Conservation (phyloP, 768 basidiomycete species). For the Russula virescens region DNA sequence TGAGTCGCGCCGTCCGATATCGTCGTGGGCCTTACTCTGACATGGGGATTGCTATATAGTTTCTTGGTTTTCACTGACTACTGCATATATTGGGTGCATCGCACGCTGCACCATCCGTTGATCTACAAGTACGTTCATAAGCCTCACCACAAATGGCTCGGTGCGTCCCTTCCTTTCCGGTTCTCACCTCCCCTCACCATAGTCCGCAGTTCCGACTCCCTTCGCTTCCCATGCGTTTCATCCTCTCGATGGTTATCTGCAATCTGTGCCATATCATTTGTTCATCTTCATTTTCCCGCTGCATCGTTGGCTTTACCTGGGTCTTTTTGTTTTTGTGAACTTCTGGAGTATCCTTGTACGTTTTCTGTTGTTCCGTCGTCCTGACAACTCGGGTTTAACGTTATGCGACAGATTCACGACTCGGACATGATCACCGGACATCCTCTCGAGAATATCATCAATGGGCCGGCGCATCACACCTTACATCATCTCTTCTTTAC, state of each 20-base stretch:
- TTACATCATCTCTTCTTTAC: slow-evolving; percentile 96
- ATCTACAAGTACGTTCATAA: slow-evolving; percentile 93
- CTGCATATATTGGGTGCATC: slow-evolving; percentile 95
- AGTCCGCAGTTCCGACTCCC: slow-evolving; percentile 78
- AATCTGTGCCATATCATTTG: slow-evolving; percentile 92
- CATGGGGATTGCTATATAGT: slow-evolving; percentile 33
- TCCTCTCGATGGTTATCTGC: slow-evolving; percentile 88
- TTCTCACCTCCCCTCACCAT: neutral
- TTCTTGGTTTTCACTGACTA: slow-evolving; percentile 90
- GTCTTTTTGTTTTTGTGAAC: slow-evolving; percentile 87
- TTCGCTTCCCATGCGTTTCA: slow-evolving; percentile 99
- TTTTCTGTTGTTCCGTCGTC: slow-evolving; percentile 18
- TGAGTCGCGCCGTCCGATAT: slow-evolving; percentile 34
- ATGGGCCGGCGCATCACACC: slow-evolving; percentile 98
- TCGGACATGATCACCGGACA: slow-evolving; percentile 97
- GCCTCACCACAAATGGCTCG: slow-evolving; percentile 98
- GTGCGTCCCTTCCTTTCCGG: slow-evolving; percentile 43
- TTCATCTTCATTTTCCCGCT: slow-evolving; percentile 89
- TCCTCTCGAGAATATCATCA: slow-evolving; percentile 82
- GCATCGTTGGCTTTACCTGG: slow-evolving; percentile 79
- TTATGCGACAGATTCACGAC: slow-evolving; percentile 75
- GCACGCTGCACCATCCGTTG: slow-evolving; percentile 75
- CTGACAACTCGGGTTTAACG: neutral
- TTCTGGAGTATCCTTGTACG: slow-evolving; percentile 87
- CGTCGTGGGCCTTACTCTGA: neutral